Base-by-base conservation (phyloP, 2,329 filamentous ascomycete species). In the Tolypocladium album region DNA sequence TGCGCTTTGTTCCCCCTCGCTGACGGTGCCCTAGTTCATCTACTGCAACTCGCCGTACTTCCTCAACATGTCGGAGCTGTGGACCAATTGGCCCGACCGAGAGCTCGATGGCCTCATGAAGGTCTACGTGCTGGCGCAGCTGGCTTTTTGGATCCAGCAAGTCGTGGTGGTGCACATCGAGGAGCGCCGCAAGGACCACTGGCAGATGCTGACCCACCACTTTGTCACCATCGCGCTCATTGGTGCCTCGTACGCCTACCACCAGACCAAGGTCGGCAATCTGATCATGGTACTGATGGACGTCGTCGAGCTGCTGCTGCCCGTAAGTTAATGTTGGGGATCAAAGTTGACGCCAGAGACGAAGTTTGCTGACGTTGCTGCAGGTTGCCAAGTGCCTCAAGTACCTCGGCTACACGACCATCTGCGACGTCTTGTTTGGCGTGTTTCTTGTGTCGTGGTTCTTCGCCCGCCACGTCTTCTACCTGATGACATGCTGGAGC, bases 141-240 rank as follows among this genome's bases (percentile, higher is more conserved):
- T 92, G 75, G 88, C 89, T 20, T 97, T 97, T 74, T 97, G 92
- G 89, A 74, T 97, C 55, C 93, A 97, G 76, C 92, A 97, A 76
- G 88, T 97, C 65, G 79, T 97, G 39, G 90, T 97, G 59, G 89
- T 97, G 72, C 88, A 97, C 75, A 92, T 97, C 62, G 94, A 99
- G 75, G 89, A 95, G 76, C 86, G 89, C 66, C 85, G 94, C 69
- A 97, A 97, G 76, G 94, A 99, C 68, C 88, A 97, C 74, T 89
- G 86, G 78, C 92, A 97, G 75, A 97, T 97, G 94, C 85, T 97
- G 66, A 87, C 86, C n/a, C 94, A 97, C 74, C 94, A 99, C 76
- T 83, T 97, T 69, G 86, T 97, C 71, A 99, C 94, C 20, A 90
- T 87, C 68, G 78, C 80, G 4, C 84, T 99, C 43, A 86, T 99